Evolutionary conservation across 805 yeast species (phyloP), one percentile per base, ranked within the genome.

Genomic region (Saccharomyces mikatae): DNA sequence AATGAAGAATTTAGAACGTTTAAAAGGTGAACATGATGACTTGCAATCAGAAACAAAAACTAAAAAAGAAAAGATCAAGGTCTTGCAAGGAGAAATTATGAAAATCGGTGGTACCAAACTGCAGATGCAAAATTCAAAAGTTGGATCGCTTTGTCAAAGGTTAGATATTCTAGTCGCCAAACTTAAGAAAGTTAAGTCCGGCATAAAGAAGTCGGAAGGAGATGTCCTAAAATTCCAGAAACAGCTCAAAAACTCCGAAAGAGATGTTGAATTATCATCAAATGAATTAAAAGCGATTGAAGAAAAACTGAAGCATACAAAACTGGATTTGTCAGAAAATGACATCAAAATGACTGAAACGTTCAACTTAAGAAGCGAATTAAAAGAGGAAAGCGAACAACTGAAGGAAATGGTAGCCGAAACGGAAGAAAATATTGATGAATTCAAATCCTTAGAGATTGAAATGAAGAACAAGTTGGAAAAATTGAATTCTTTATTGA

Each of bases 21-120:
- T 77, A 10, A 71, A 74, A n/a, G 51, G 57, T 2, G 82, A 82
- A 52, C 72, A 78, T 27, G 67, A 63, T 9, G 63, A 63, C 3
- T 66, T 90, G 6, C 77, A 81, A 62, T 71, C 72, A 2, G 81
- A 80, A 59, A 81, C 90, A 59, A 70, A 73, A 28, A 31, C 69
- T 80, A 46, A 88, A 82, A 65, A 63, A 11, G 56, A 69, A 6
- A 75, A 79, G 54, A 86, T 94, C 46, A 75, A 76, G 11, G 75
- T 61, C 0, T 71, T 91, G 2, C 91, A 89, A 60, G 87, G 84
- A 54, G 79, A 83, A 64, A 89, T 94, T 44, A 82, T 91, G 87
- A 84, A 87, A 50, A 85, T 89, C 52, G 99, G 99, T 52, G 99
- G 99, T 56, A 84, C 87, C 8, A 83, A 83, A 57, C 75, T 94